Base-by-base conservation (phyloP, 2,329 filamentous ascomycete species). In the Bipolaris bicolor region DNA sequence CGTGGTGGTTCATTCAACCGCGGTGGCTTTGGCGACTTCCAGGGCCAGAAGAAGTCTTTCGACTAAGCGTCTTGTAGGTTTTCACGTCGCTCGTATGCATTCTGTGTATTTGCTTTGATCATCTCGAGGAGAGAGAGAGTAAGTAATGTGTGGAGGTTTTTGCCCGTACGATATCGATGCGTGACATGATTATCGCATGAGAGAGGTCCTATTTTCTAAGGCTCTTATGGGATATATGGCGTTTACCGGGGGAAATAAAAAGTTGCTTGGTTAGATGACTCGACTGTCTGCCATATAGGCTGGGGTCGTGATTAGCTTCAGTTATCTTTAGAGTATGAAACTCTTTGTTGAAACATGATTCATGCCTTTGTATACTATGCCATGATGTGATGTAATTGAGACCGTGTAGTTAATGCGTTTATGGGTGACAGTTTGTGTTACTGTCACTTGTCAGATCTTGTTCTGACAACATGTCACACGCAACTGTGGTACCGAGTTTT, bases 11-110 rank as follows among this genome's bases (percentile, higher is more conserved):
- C 73, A 24, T 79, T 77, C 71, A 82, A 82, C 77, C 78, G 80
- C 66, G 81, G 80, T 58, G 85, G 85, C 70, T 85, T 88, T 69
- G 83, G 86, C 58, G 84, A 88, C 74, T 91, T 90, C 82, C 82
- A 86, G 78, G 92, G 91, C 79, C 89, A 87, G 82, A 95, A 93
- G 87, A 87, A 86, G 75, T 90, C 87, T 64, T 91, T 91, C 47
- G 67, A 70, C 76, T 76, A 76, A 63, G 55, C 52, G 49, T 49
- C 45, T 60, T 36, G 18, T 29, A 26, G 24, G 31, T 26, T 31
- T 24, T 20, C 56, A 37, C 53, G 54, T 50, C 31, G 24, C 47
- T 26, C 49, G 39, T 37, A 50, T 47, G 31, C 34, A 44, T 50
- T 62, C 61, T 45, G 40, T 60, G 58, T 64, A 57, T 64, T 24